Percentiles rank a stretch among this genome's conserved stretches.
Evolutionary conservation across 129 eudicot genomes (phyloP).

Genomic region (Chrysanthemum lavandulifolium): DNA sequence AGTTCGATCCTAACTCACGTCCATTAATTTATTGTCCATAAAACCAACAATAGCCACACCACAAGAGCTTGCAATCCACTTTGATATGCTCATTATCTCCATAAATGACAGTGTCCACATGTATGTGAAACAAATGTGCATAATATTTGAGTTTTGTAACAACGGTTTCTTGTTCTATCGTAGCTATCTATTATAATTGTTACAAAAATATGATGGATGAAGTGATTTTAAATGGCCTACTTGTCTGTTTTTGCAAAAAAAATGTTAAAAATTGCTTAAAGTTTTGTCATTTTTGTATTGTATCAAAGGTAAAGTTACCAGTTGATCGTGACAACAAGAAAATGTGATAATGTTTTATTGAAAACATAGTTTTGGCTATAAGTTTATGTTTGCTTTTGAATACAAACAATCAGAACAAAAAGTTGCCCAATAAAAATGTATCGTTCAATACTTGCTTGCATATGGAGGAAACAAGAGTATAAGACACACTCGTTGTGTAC

Average conservation of each 20-base stretch:
- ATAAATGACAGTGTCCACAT: not conserved
- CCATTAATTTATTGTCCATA: too few species aligned
- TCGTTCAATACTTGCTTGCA: constrained; percentile 3
- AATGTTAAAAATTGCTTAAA: too few species aligned
- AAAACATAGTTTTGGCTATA: constrained; percentile 7
- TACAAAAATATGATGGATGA: not conserved
- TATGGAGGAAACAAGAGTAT: constrained; percentile 15
- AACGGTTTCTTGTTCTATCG: not conserved
- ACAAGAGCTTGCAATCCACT: constrained; percentile 30
- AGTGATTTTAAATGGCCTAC: too few species aligned
- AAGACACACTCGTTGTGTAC: constrained; percentile 4
- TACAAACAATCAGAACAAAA: constrained; percentile 5
- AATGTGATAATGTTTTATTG: constrained; percentile 7
- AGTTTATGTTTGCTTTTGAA: not conserved
- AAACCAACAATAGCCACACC: too few species aligned
- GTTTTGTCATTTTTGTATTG: too few species aligned
- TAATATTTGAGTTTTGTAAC: not conserved
- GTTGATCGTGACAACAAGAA: too few species aligned
- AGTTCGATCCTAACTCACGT: too few species aligned
- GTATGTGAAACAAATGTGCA: not conserved
- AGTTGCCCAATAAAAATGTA: constrained; percentile 8
- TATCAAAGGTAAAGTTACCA: too few species aligned
- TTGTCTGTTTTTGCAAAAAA: too few species aligned
- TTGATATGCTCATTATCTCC: constrained; percentile 16
- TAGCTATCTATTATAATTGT: not conserved